Evolutionary conservation across 148 eudicot species (phyloP), one percentile per base, ranked within the genome.

Genomic region (Simmondsia chinensis): DNA sequence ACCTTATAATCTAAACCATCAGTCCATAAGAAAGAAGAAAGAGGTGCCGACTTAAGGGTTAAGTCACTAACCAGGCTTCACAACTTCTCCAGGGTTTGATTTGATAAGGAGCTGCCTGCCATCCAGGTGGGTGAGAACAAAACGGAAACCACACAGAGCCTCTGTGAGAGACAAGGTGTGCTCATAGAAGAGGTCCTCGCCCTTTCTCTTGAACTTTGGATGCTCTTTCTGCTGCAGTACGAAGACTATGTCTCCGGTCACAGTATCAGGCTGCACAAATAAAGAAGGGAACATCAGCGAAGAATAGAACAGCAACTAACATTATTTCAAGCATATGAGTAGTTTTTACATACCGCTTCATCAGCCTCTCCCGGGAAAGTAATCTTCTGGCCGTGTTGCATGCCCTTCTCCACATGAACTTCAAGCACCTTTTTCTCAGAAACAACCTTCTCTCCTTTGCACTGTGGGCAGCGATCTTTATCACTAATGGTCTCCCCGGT

Each of bases 301-400:
- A 40, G 1, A 7, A 31, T 14, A 6, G 0, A 46, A 35, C n/a
- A 24, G 14, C 19, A 20, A 17, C 0, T 7, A 0, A 26, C 1
- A n/a, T 19, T 5, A 23, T 24, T n/a, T 3, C 21, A 42, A 42
- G 5, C 22, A 29, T 22, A 19, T 3, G 9, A 26, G 4, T 17
- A 29, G 14, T 13, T 1, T 34, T 2, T 33, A 56, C 70, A 24
- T 69, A 82, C 91, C n/a, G 79, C 82, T 66, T 82, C 79, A 51
- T 82, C 91, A 5, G 91, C 91, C 49, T 69, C 91, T 11, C 91
- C 91, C 9, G 74, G 70, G 49, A 82, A 82, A 26, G 85, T 74
- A 29, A 82, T 74, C 28, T 74, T 74, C 64, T 77, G 85, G 4
- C 75, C 77, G 48, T 75, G 56, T 19, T 69, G 85, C 93, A 82